phyloP scores from a whole-genome alignment of 2,329 filamentous ascomycete genomes.

The Leptographium wingfieldii region DNA sequence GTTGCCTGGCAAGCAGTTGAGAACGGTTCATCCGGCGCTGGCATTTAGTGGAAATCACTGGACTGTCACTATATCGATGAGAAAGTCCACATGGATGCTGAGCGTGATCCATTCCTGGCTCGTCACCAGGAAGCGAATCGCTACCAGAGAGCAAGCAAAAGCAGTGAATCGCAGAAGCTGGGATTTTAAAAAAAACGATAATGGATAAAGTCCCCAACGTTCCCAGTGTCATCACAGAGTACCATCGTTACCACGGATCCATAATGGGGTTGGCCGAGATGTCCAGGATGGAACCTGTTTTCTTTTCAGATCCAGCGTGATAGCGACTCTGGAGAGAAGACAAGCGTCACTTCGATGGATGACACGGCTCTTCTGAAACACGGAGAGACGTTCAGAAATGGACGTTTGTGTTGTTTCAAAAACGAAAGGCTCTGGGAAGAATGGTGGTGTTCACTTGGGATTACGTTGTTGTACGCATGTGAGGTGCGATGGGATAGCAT shows the following conservation, averaged over 20 bases:
- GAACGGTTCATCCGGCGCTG: constrained; percentile 3
- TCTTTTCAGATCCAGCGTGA: constrained; percentile 5
- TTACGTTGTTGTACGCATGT: not conserved
- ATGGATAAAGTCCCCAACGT: not conserved
- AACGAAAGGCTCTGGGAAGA: not conserved
- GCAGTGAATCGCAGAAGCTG: constrained; percentile 34
- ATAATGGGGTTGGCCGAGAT: not conserved
- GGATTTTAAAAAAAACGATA: not conserved
- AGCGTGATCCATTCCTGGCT: constrained; percentile 11
- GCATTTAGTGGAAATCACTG: constrained; percentile 1
- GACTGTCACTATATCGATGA: constrained; percentile 7
- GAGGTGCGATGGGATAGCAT: not conserved
- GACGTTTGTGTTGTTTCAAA: not conserved
- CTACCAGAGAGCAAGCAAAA: constrained; percentile 28
- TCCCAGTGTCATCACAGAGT: constrained; percentile 4
- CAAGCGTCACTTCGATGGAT: not conserved
- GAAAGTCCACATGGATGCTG: constrained; percentile 3
- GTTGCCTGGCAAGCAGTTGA: constrained; percentile 43
- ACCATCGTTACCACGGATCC: not conserved
- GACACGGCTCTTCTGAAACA: not conserved
- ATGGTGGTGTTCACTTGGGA: not conserved
- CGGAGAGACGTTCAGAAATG: not conserved
- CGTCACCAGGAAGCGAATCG: constrained; percentile 18
- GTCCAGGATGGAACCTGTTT: not conserved
- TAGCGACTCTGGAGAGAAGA: constrained; percentile 3